A percentile compares a stretch with the other conserved stretches of the same genome.
Evolutionary conservation across 2,329 filamentous ascomycete genomes (phyloP).

Genomic region (Emmonsiellopsis sp.): DNA sequence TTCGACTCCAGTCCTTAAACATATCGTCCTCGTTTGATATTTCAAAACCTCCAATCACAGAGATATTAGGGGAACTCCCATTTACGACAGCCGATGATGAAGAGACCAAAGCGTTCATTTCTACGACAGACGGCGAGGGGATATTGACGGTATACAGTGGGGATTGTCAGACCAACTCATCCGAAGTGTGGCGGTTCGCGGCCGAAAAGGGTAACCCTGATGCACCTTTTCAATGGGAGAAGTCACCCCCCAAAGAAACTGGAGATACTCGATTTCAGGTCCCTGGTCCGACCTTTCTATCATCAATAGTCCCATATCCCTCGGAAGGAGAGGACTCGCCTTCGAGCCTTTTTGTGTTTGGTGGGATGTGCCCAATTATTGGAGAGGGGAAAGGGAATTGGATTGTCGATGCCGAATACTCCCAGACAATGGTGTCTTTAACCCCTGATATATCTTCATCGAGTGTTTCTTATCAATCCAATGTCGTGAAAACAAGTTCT

Average conservation of each 20-base stretch:
- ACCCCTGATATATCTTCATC: conserved; percentile 17
- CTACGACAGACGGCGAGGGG: conserved; percentile 57
- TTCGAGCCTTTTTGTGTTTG: conserved; percentile 63
- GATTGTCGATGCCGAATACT: conserved; percentile 65
- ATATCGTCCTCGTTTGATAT: conserved; percentile 8
- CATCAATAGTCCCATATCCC: conserved; percentile 58
- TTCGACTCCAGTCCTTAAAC: conserved; percentile 10
- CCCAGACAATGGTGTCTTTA: conserved; percentile 65
- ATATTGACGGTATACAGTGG: conserved; percentile 67
- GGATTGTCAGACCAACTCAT: conserved; percentile 43
- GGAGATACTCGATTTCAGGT: conserved; percentile 23
- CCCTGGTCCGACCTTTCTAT: conserved; percentile 48
- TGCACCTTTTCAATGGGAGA: conserved; percentile 56
- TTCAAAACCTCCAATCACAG: conserved; percentile 31
- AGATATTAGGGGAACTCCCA: neutral
- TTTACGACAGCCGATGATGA: conserved; percentile 24
- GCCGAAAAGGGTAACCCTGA: conserved; percentile 32
- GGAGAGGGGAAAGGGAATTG: conserved; percentile 44
- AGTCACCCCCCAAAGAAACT: conserved; percentile 26
- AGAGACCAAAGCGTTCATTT: conserved; percentile 50
- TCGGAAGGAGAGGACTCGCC: conserved; percentile 32
- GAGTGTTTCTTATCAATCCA: conserved; percentile 32
- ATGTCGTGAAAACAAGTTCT: conserved; percentile 44
- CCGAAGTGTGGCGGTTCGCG: conserved; percentile 8
- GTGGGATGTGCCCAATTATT: conserved; percentile 70